These are phyloP conservation scores for Aspergillus saccharolyticus DNA, from an alignment of 495 filamentous ascomycete genomes.

Conservation along the genomic window DNA sequence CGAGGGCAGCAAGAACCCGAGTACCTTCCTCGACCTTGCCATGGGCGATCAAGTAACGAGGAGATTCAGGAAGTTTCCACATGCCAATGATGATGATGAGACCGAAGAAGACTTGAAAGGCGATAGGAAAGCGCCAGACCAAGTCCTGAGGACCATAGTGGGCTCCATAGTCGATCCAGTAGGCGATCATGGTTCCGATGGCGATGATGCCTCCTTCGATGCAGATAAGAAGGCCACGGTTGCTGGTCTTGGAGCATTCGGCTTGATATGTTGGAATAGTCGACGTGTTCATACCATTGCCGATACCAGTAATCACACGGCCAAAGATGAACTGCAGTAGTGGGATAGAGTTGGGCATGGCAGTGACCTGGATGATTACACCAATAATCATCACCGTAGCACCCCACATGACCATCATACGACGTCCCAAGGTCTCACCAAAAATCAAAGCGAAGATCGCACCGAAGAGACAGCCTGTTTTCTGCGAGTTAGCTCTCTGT, in stretches of 20 bases:
- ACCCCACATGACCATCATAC: conserved; percentile 53
- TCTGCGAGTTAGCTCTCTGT: conserved; percentile 11
- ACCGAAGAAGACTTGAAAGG: conserved; percentile 66
- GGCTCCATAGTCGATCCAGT: conserved; percentile 72
- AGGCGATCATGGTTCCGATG: conserved; percentile 64
- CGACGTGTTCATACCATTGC: conserved; percentile 65
- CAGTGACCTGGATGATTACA: conserved; percentile 61
- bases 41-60: conserved; percentile 60
- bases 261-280: conserved; percentile 70
- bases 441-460: conserved; percentile 59
- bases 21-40: conserved; percentile 47
- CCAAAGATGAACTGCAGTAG: conserved; percentile 64
- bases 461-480: conserved; percentile 64
- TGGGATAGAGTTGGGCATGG: conserved; percentile 26
- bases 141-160: conserved; percentile 36
- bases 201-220: conserved; percentile 69
- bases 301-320: conserved; percentile 61
- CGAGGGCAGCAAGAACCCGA: conserved; percentile 43
- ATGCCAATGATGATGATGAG: conserved; percentile 53
- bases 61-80: conserved; percentile 61
- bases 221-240: conserved; percentile 67
- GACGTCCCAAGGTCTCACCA: conserved; percentile 61
- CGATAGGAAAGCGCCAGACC: conserved; percentile 60
- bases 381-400: conserved; percentile 66
- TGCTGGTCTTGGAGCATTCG: conserved; percentile 59